Conservation (phyloP, 2,329 filamentous ascomycete species). For the Penicillium sp. region DNA sequence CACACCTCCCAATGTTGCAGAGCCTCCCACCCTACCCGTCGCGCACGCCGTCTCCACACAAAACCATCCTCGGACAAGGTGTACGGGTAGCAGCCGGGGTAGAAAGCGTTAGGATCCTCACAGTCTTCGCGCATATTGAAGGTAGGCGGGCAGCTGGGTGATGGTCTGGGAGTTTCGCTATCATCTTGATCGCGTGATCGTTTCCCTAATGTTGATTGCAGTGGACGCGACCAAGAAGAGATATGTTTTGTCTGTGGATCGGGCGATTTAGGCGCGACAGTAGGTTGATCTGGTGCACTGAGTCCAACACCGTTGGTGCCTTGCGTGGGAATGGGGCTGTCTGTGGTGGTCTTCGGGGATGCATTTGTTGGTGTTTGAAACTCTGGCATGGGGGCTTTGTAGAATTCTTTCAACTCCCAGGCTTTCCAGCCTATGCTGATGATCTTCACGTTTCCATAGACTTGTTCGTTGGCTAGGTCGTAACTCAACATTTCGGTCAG, state of each 20-base stretch:
- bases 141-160: background rate
- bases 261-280: background rate
- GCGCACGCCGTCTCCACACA: slow-evolving; percentile 34
- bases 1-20: slow-evolving; percentile 46
- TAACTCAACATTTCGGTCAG: slow-evolving; percentile 32
- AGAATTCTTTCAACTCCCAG: slow-evolving; percentile 39
- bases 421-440: slow-evolving; percentile 41
- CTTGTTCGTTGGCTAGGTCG: slow-evolving; percentile 32
- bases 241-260: background rate
- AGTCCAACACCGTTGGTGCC: background rate
- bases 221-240: background rate
- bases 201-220: slow-evolving; percentile 28
- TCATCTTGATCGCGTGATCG: slow-evolving; percentile 21
- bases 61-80: slow-evolving; percentile 20
- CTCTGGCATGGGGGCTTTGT: slow-evolving; percentile 27
- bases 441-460: slow-evolving; percentile 34
- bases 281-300: background rate
- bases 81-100: slow-evolving; percentile 8
- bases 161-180: background rate
- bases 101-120: background rate
- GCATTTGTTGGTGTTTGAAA: slow-evolving; percentile 15
- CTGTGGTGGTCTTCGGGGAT: background rate
- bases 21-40: slow-evolving; percentile 41
- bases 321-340: background rate
- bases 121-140: background rate